Evolutionary conservation across 2,329 filamentous ascomycete species (phyloP).

Genomic region (Arachnopeziza araneosa): DNA sequence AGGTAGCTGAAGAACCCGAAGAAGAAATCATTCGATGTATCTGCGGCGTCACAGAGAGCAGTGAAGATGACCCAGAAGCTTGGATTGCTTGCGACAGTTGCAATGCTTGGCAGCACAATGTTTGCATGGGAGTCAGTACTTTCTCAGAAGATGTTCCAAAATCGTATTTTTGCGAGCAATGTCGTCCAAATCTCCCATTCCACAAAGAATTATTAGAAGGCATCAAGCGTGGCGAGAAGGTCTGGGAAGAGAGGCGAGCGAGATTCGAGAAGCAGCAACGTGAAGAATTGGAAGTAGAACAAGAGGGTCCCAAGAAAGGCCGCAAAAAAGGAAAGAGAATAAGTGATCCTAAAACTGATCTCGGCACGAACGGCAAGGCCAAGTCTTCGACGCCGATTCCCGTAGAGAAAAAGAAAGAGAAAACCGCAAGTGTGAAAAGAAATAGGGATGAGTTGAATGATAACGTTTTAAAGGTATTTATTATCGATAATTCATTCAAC

Average conservation of each 20-base stretch:
- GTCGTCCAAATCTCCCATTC: slow-evolving; percentile 58
- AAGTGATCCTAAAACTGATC: slow-evolving; percentile 53
- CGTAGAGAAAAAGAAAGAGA: slow-evolving; percentile 37
- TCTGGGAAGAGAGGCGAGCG: slow-evolving; percentile 71
- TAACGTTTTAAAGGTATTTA: slow-evolving; percentile 42
- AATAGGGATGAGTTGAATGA: slow-evolving; percentile 55
- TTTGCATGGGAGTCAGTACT: slow-evolving; percentile 81
- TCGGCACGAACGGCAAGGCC: slow-evolving; percentile 35
- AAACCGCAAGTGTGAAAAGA: slow-evolving; percentile 43
- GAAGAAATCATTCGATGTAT: slow-evolving; percentile 79
- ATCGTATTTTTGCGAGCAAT: slow-evolving; percentile 89
- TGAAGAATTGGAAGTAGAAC: slow-evolving; percentile 43
- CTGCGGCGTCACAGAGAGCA: slow-evolving; percentile 80
- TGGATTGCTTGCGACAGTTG: slow-evolving; percentile 97
- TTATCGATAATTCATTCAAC: background rate
- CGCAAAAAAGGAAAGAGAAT: slow-evolving; percentile 58
- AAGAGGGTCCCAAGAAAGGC: slow-evolving; percentile 40
- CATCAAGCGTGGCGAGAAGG: slow-evolving; percentile 73
- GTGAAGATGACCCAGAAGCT: slow-evolving; percentile 78
- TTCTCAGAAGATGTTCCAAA: slow-evolving; percentile 71
- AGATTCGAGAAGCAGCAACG: slow-evolving; percentile 51
- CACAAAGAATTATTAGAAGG: slow-evolving; percentile 77
- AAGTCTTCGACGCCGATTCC: slow-evolving; percentile 21
- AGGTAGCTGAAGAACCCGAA: slow-evolving; percentile 45
- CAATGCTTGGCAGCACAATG: slow-evolving; percentile 93